Percentiles rank a stretch among this genome's conserved stretches.
phyloP scores from a whole-genome alignment of 129 eudicot genomes.

The Mikania micrantha region DNA sequence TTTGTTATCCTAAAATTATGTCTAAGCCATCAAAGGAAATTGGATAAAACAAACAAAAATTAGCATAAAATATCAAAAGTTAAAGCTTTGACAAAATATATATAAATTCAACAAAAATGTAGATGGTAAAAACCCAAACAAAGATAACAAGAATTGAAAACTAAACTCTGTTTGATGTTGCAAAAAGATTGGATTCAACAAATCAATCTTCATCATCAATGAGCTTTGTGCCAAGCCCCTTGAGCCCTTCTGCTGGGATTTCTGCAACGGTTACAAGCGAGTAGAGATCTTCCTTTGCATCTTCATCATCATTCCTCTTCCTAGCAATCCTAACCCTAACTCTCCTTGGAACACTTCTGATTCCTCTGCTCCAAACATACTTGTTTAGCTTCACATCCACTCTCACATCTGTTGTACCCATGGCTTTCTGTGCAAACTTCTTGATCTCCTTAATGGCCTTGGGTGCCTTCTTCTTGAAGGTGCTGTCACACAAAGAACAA shows the following conservation, averaged over 20 bases:
- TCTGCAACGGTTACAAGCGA: constrained; percentile 9
- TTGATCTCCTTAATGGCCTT: constrained; percentile 8
- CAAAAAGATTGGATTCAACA: neutral
- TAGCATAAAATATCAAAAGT: neutral
- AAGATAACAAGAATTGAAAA: neutral
- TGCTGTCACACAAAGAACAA: neutral
- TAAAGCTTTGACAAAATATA: neutral
- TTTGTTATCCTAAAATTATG: too few relatives aligned
- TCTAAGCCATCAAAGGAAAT: neutral
- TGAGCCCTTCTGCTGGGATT: neutral
- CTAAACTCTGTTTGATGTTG: neutral
- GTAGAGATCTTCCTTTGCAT: constrained; percentile 9
- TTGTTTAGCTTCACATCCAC: constrained; percentile 10
- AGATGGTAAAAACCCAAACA: neutral
- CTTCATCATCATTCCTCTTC: constrained; percentile 11
- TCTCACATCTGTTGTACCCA: constrained; percentile 6
- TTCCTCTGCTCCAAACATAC: constrained; percentile 2
- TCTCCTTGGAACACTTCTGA: constrained; percentile 11
- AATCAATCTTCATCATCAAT: constrained; percentile 9
- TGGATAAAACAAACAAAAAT: neutral
- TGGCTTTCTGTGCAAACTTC: constrained; percentile 9
- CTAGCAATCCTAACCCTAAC: constrained; percentile 9
- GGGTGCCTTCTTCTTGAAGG: constrained; percentile 6
- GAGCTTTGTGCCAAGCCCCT: constrained; percentile 5
- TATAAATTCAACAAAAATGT: neutral